These are phyloP conservation scores for Seiridium unicorne DNA, from an alignment of 2,329 filamentous ascomycete genomes.

Conservation along the genomic window DNA sequence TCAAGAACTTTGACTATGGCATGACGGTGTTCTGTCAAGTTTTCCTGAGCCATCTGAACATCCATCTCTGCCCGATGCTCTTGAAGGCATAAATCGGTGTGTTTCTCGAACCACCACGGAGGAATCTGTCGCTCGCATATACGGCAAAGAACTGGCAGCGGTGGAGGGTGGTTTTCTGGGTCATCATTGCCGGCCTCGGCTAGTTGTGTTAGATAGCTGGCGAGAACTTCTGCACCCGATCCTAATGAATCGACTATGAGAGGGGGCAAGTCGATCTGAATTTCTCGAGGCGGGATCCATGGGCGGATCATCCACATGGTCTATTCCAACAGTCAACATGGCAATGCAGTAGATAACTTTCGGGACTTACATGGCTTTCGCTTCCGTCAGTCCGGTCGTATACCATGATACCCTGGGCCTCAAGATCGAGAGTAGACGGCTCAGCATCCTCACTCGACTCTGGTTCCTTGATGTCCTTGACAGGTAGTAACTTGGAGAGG, in stretches of 20 bases:
- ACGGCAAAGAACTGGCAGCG: constrained; percentile 83
- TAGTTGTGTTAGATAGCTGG: constrained; percentile 86
- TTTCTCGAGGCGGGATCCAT: constrained; percentile 82
- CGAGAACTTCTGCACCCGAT: constrained; percentile 90
- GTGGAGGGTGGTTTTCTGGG: constrained; percentile 73
- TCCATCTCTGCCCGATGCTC: constrained; percentile 98
- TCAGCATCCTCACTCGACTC: constrained; percentile 30
- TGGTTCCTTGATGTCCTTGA: constrained; percentile 37
- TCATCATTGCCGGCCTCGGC: constrained; percentile 80
- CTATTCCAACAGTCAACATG: constrained; percentile 39
- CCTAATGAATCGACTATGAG: constrained; percentile 91
- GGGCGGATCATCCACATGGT: constrained; percentile 99
- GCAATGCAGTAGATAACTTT: not conserved
- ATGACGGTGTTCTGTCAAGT: constrained; percentile 86
- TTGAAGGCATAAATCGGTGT: constrained; percentile 92
- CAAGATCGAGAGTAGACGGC: constrained; percentile 70
- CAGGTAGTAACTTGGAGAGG: constrained; percentile 60
- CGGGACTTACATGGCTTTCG: constrained; percentile 78
- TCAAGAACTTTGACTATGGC: constrained; percentile 94
- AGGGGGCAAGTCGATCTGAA: constrained; percentile 90
- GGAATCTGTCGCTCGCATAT: constrained; percentile 97
- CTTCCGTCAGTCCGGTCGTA: constrained; percentile 85
- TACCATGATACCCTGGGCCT: constrained; percentile 98
- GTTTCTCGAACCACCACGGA: constrained; percentile 99
- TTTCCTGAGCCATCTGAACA: constrained; percentile 93